Conservation (phyloP, 805 yeast genomes). For the Saturnispora ahearnii region DNA sequence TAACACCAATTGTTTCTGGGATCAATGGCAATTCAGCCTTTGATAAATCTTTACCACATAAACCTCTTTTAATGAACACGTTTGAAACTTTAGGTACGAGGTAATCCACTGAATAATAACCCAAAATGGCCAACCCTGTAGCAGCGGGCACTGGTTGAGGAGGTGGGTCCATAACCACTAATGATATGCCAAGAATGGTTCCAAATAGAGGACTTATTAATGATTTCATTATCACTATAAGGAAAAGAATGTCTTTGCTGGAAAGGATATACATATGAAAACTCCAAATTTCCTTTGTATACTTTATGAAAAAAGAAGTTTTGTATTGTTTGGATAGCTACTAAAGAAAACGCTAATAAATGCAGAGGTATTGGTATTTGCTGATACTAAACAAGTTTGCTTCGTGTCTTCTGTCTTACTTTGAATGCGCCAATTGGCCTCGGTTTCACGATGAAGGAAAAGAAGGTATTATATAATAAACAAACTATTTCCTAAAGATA, state of each 20-base stretch:
- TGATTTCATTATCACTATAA: not conserved
- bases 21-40: conserved; percentile 65
- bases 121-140: conserved; percentile 57
- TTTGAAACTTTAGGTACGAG: conserved; percentile 63
- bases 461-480: no score
- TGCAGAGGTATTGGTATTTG: no score
- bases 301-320: no score
- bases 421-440: no score
- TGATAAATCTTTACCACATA: conserved; percentile 78
- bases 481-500: no score
- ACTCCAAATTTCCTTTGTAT: not conserved
- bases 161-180: not conserved
- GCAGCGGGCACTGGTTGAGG: conserved; percentile 45
- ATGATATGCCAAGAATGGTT: not conserved
- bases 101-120: conserved; percentile 48
- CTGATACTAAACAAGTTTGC: no score
- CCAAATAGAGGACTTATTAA: not conserved
- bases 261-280: not conserved
- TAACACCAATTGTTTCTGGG: conserved; percentile 91
- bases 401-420: no score
- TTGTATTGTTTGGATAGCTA: no score
- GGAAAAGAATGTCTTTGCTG: not conserved
- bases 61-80: conserved; percentile 65
- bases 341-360: no score
- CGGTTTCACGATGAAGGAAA: no score